Percentiles rank a stretch among this genome's conserved stretches.
Conservation (phyloP, 2,329 filamentous ascomycete species). For the Ophiostoma triangulosporum region DNA sequence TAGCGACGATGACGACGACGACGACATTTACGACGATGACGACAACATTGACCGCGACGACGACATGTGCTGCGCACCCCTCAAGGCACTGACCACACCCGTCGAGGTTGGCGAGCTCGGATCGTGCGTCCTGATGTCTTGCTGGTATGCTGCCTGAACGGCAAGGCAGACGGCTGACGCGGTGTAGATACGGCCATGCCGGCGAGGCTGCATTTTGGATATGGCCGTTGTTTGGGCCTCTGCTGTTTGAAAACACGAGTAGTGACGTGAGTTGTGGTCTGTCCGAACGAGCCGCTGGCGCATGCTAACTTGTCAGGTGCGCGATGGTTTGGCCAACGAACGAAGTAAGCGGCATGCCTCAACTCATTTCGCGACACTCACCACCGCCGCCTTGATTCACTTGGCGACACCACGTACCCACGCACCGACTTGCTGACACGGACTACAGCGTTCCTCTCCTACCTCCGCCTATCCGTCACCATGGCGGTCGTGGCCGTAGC, state of each 20-base stretch:
- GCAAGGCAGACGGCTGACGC: background rate
- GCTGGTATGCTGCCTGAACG: background rate
- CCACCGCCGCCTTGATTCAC: too few species aligned
- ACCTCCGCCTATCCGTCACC: constrained; percentile 78
- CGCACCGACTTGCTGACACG: too few species aligned
- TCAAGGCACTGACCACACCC: constrained; percentile 26
- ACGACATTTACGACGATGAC: background rate
- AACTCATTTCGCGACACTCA: background rate
- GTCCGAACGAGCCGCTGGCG: too few species aligned
- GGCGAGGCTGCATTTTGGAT: constrained; percentile 37
- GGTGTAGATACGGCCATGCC: constrained; percentile 12
- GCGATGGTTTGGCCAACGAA: constrained; percentile 71
- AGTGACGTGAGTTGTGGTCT: constrained; percentile 50
- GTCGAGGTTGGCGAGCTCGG: constrained; percentile 29
- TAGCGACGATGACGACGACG: background rate
- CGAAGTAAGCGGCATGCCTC: constrained; percentile 43
- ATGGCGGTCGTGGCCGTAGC: constrained; percentile 82
- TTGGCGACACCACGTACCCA: too few species aligned
- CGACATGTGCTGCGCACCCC: constrained; percentile 24
- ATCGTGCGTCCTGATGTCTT: constrained; percentile 18
- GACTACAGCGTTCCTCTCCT: constrained; percentile 73
- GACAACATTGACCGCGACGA: background rate
- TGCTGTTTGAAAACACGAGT: constrained; percentile 61
- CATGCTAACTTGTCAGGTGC: constrained; percentile 8
- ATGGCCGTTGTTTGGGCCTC: constrained; percentile 49